Evolutionary conservation across 176 grass and related monocot genomes (phyloP), one percentile per base, ranked within the genome.

Genomic region (Olyra latifolia): DNA sequence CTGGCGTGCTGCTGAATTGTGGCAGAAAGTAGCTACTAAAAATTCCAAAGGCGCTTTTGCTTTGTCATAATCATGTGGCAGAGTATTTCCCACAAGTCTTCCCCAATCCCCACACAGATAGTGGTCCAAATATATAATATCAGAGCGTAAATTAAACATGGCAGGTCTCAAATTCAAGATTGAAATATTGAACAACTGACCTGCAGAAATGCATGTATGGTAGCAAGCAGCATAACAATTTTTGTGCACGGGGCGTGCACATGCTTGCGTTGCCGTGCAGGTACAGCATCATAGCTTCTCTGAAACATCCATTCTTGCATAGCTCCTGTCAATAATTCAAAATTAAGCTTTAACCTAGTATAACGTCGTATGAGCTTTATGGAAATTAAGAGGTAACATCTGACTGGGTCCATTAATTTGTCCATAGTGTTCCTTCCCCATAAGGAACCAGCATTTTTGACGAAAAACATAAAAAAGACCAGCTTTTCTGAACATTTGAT

Each of bases 21-120:
- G 11, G 82, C 82, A 52, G 43, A 25, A 75, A 54, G 45, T 46
- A 35, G 45, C 25, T 56, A 7, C 7, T 32, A 76, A 75, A 53
- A 38, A 5, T 27, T 44, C 15, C 23, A 56, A 80, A 70, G 55
- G 25, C 27, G 11, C 62, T 72, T 72, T 83, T 87, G 73, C 80
- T 64, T 8, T 24, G 39, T 80, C 48, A 57, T 86, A 80, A 73
- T 80, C 86, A 72, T 83, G 80, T 78, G 65, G n/a, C 65, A 40
- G 38, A 64, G 30, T n/a, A 35, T 55, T 7, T 4, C 2, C 42
- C n/a, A 32, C 4, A 14, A n/a, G n/a, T n/a, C n/a, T n/a, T n/a
- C n/a, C 32, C 32, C 32, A 35, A n/a, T n/a, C 43, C 78, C 62
- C 69, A 54, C 10, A 62, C 2, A 74, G 32, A 32, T 52, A 43